phyloP scores from a whole-genome alignment of 176 grass and related monocot genomes.

The barley (Hordeum vulgare) region DNA sequence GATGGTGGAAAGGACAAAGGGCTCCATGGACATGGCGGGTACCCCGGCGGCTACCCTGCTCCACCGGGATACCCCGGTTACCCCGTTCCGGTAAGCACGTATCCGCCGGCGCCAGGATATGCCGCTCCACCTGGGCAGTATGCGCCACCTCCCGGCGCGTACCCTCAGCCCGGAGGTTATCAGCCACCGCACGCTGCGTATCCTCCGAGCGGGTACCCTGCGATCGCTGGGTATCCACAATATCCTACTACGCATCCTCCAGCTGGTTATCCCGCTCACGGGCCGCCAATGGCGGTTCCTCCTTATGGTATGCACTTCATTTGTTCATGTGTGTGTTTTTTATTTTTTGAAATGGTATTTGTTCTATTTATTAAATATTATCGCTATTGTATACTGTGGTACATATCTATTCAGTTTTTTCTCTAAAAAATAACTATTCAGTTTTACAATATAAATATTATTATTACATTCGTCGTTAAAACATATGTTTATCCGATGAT shows the following conservation, averaged over 20 bases:
- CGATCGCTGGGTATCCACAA: not conserved
- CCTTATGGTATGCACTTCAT: conserved; percentile 7
- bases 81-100: not conserved
- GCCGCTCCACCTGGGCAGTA: conserved; percentile 14
- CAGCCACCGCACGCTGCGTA: conserved; percentile 18
- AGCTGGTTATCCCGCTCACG: conserved; percentile 32
- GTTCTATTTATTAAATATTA: too few relatives aligned
- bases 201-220: conserved; percentile 25
- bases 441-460: too few relatives aligned
- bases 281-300: not conserved
- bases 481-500: too few relatives aligned
- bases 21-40: conserved; percentile 28
- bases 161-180: conserved; percentile 48
- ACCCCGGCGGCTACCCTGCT: conserved; percentile 29
- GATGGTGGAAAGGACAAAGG: conserved; percentile 53
- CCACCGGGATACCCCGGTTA: conserved; percentile 30
- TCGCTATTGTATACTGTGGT: too few relatives aligned
- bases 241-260: conserved; percentile 11
- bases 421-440: too few relatives aligned
- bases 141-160: conserved; percentile 3
- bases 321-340: not conserved
- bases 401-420: too few relatives aligned
- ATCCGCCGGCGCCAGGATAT: conserved; percentile 37
- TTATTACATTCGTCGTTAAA: too few relatives aligned
- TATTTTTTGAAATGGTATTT: not conserved